These are phyloP conservation scores for Saccharomycopsis malanga DNA, from an alignment of 805 yeast species.

Conservation along the genomic window DNA sequence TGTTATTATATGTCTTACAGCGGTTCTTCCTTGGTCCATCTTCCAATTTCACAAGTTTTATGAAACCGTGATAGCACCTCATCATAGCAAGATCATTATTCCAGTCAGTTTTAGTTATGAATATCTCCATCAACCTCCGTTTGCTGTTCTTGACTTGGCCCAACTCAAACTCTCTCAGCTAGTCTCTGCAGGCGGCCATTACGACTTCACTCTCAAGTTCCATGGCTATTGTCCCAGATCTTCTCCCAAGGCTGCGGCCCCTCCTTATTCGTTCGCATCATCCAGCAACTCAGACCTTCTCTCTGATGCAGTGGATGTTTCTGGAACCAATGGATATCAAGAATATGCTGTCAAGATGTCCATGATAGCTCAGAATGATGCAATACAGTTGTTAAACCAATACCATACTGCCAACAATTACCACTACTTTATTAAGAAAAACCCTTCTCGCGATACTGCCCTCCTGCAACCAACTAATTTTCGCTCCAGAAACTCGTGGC, in stretches of 20 bases:
- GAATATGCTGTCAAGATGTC: neutral
- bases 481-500: too few species aligned
- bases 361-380: neutral
- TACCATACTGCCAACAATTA: neutral
- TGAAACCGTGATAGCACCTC: neutral
- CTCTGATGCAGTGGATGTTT: neutral
- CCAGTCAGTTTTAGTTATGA: constrained; percentile 20
- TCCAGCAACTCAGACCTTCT: neutral
- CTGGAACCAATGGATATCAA: neutral
- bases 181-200: neutral
- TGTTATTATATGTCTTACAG: neutral
- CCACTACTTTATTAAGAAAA: too few species aligned
- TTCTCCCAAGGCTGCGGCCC: neutral
- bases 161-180: constrained; percentile 5
- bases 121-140: constrained; percentile 6
- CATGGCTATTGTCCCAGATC: constrained; percentile 1
- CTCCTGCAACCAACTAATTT: too few species aligned
- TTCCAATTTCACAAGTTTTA: constrained; percentile 16
- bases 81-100: constrained; percentile 2
- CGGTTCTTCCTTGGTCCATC: constrained; percentile 19
- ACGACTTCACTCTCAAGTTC: constrained; percentile 10
- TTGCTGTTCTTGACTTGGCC: neutral
- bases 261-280: neutral
- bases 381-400: neutral
- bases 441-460: too few species aligned